These are phyloP conservation scores for Metschnikowia cubensis DNA, from an alignment of 805 yeast genomes.

Conservation along the genomic window DNA sequence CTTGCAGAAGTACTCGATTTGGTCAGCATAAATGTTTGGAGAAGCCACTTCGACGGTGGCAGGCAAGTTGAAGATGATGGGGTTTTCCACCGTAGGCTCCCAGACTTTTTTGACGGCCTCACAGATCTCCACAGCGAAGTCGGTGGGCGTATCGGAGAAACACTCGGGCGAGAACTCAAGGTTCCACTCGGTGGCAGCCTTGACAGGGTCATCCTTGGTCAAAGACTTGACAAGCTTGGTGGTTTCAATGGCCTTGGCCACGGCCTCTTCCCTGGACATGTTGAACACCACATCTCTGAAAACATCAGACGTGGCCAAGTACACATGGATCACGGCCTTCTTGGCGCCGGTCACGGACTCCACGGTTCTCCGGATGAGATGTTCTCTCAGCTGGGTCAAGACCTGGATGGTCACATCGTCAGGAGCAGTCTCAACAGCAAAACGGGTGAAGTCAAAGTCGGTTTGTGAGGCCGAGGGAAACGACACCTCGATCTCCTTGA, in stretches of 20 bases:
- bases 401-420: constrained; percentile 72
- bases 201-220: constrained; percentile 69
- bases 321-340: constrained; percentile 66
- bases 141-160: constrained; percentile 70
- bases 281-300: constrained; percentile 74
- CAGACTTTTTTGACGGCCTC: constrained; percentile 76
- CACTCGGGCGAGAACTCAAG: constrained; percentile 78
- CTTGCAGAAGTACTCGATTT: constrained; percentile 68
- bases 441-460: constrained; percentile 77
- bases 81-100: constrained; percentile 73
- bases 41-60: constrained; percentile 77
- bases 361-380: constrained; percentile 66
- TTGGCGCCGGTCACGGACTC: constrained; percentile 72
- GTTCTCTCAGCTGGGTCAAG: constrained; percentile 73
- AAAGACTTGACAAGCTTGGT: constrained; percentile 62
- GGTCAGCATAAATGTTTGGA: constrained; percentile 77
- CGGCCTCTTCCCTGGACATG: constrained; percentile 65
- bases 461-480: constrained; percentile 82
- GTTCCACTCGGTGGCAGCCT: constrained; percentile 62
- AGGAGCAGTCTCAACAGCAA: constrained; percentile 75
- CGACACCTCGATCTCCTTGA: constrained; percentile 77
- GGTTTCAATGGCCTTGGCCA: constrained; percentile 66
- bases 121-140: constrained; percentile 70
- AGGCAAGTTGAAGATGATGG: constrained; percentile 74
- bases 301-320: constrained; percentile 70